Percentiles rank a stretch among this genome's conserved stretches.
These are phyloP conservation scores for Tympanopsis confertula DNA, from an alignment of 2,329 filamentous ascomycete species.

Conservation along the genomic window DNA sequence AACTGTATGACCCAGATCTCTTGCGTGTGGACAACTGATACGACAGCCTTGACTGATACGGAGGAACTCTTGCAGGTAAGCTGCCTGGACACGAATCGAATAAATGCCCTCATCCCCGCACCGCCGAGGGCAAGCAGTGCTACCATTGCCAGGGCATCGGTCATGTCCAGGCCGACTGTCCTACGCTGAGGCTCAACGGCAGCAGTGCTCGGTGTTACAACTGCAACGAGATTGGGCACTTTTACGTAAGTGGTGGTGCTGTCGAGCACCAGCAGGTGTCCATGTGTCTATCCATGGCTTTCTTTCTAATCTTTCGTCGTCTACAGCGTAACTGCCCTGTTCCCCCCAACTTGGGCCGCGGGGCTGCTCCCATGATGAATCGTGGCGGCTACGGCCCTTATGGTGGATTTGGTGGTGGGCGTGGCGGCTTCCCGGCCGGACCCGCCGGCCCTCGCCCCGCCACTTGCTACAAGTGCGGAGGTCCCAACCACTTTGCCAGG, in stretches of 20 bases:
- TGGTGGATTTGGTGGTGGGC: constrained; percentile 60
- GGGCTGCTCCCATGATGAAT: constrained; percentile 31
- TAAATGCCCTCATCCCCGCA: constrained; percentile 89
- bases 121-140: constrained; percentile 98
- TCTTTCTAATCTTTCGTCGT: constrained; percentile 5
- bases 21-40: constrained; percentile 1
- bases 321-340: constrained; percentile 69
- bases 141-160: constrained; percentile 97
- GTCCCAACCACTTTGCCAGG: constrained; percentile 94
- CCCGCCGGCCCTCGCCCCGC: constrained; percentile 56
- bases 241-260: constrained; percentile 53
- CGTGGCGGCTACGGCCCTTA: constrained; percentile 54
- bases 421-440: constrained; percentile 63
- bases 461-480: constrained; percentile 65
- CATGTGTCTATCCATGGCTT: constrained; percentile 1
- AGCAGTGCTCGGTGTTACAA: constrained; percentile 89
- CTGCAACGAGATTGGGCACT: constrained; percentile 83
- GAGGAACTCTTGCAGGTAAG: constrained; percentile 47
- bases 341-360: constrained; percentile 42
- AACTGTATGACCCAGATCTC: constrained; percentile 61
- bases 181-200: constrained; percentile 75
- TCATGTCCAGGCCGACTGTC: constrained; percentile 97
- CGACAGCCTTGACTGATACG: not conserved
- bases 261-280: constrained; percentile 3
- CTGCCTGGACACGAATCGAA: constrained; percentile 95